Evolutionary conservation across 139 green algal genomes (phyloP), one percentile per base, ranked within the genome.

Genomic region (Tetradesmus lagerheimii): DNA sequence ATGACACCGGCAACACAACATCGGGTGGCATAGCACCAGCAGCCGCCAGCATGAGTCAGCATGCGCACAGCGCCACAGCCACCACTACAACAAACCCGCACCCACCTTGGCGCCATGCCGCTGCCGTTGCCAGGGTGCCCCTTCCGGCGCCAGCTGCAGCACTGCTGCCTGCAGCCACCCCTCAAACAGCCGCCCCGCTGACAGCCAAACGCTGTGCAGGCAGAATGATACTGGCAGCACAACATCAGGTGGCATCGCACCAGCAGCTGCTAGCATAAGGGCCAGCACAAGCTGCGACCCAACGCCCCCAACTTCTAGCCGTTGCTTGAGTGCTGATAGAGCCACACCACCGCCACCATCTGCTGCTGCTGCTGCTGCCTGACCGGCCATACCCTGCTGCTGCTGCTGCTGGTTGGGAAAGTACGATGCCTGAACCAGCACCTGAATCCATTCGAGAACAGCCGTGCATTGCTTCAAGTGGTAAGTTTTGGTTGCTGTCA

Each of bases 241-340:
- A 23, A 96, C 89, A 83, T 94, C 93, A 0, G 94, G 89, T 2
- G 93, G 94, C 94, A 96, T 96, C 37, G 53, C 87, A 14, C 93
- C 93, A 1, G 90, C 45, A 1, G 92, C 94, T 38, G 91, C 92
- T 50, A 93, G 38, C 85, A 95, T 83, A 41, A 95, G 45, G 2
- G 83, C 85, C 41, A 93, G 87, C 66, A 93, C 45, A 5, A 95
- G 45, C 57, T 90, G 81, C 0, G 85, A 0, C 0, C 93, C 91
- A 14, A 77, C 76, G 16, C 81, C 82, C 9, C 81, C 53, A n/a
- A 53, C 64, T 64, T 92, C 87, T 77, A 91, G 76, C 74, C 43
- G 53, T 34, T 8, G 6, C 23, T 38, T n/a, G 27, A 92, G 31
- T 29, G 45, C 43, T 5, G n/a, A n/a, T 18, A 92, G 41, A 20